These are phyloP conservation scores for Radiomyces spectabilis DNA, from an alignment of 192 early-diverging fungal species.

Conservation along the genomic window DNA sequence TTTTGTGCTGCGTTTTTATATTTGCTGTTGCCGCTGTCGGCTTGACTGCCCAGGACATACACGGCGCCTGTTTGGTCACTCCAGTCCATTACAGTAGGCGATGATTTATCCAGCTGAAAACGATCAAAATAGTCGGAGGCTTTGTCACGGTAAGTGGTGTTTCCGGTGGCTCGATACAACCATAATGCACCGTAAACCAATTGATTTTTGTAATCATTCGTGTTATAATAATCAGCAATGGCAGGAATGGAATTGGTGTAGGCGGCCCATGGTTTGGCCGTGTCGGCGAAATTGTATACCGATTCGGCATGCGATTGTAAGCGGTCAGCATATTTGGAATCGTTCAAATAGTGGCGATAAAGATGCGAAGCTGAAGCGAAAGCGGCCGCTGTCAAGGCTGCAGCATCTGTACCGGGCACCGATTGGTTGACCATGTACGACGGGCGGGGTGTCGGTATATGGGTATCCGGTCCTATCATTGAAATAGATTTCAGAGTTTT, in stretches of 20 bases:
- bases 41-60: slow-evolving; percentile 40
- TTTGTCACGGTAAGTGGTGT: slow-evolving; percentile 32
- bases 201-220: slow-evolving; percentile 35
- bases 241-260: slow-evolving; percentile 36
- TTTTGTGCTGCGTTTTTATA: slow-evolving; percentile 29
- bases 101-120: slow-evolving; percentile 15
- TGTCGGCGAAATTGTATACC: slow-evolving; percentile 41
- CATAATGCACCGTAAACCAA: slow-evolving; percentile 49
- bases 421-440: slow-evolving; percentile 37
- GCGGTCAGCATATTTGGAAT: slow-evolving; percentile 33
- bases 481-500: not conserved
- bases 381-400: slow-evolving; percentile 44
- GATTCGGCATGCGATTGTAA: slow-evolving; percentile 33
- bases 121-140: slow-evolving; percentile 39
- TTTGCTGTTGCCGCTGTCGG: slow-evolving; percentile 21
- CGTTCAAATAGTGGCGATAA: slow-evolving; percentile 42
- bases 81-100: slow-evolving; percentile 39
- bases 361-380: slow-evolving; percentile 46
- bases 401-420: slow-evolving; percentile 47
- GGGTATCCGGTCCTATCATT: slow-evolving; percentile 17
- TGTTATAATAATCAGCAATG: slow-evolving; percentile 29
- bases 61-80: slow-evolving; percentile 36
- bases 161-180: slow-evolving; percentile 44
- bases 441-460: slow-evolving; percentile 44
- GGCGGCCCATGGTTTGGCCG: slow-evolving; percentile 31